phyloP scores from a whole-genome alignment of 2,329 filamentous ascomycete species.

The Calonectria crousiana region DNA sequence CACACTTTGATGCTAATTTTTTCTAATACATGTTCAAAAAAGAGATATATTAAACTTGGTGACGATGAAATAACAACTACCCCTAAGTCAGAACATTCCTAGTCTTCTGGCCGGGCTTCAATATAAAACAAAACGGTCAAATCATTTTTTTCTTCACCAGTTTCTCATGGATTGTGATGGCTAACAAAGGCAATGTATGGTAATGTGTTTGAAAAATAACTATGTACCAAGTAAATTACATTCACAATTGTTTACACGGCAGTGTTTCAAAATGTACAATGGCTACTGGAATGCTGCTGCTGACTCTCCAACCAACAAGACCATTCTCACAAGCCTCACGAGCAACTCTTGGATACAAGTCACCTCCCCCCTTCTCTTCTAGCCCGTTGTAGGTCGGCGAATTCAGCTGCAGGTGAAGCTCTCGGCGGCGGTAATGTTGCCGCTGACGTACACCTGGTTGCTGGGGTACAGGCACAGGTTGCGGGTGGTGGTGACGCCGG shows the following conservation, averaged over 20 bases:
- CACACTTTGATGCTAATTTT: not conserved
- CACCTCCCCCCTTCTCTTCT: not conserved
- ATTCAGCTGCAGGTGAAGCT: not conserved
- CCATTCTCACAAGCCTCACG: not conserved
- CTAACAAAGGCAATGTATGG: not conserved
- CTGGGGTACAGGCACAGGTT: conserved; percentile 11
- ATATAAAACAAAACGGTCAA: not conserved
- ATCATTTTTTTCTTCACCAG: not conserved
- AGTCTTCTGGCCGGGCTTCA: not conserved
- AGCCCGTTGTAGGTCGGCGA: too few species aligned
- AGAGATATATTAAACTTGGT: not conserved
- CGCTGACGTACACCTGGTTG: not conserved
- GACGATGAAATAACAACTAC: not conserved
- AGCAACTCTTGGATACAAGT: not conserved
- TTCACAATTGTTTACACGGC: not conserved
- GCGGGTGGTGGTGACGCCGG: not conserved
- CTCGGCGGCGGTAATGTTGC: not conserved
- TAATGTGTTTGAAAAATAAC: not conserved
- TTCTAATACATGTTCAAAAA: not conserved
- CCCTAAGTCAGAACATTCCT: not conserved
- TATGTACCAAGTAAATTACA: conserved; percentile 4
- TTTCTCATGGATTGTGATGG: not conserved
- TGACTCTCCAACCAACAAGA: not conserved
- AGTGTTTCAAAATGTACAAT: not conserved
- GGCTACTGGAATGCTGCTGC: not conserved